A percentile compares a stretch with the other conserved stretches of the same genome.
Conservation (phyloP, 345 rosid species). For the Moricandia moricandioides region DNA sequence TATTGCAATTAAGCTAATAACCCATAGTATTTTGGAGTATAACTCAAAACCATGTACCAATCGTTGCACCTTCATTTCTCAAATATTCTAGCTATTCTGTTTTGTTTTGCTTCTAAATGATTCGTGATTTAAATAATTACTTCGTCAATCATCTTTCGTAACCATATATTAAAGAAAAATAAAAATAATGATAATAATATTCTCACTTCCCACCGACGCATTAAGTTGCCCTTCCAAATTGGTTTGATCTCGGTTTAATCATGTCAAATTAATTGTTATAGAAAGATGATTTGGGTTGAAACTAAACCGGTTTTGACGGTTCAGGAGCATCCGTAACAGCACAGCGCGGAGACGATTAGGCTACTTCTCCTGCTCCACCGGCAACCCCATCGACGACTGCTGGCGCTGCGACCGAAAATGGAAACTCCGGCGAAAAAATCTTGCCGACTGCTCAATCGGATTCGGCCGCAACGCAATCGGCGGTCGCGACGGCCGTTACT, state of each 20-base stretch:
- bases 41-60: neutral
- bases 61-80: neutral
- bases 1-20: neutral
- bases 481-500: slow-evolving; percentile 71
- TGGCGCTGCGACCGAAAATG: slow-evolving; percentile 79
- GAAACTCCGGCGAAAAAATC: slow-evolving; percentile 49
- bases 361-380: slow-evolving; percentile 58
- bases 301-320: slow-evolving; percentile 1
- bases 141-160: neutral
- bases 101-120: neutral
- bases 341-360: slow-evolving; percentile 65
- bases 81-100: neutral
- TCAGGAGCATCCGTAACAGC: slow-evolving; percentile 71
- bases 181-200: too few relatives aligned
- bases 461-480: slow-evolving; percentile 81
- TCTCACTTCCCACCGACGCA: slow-evolving; percentile 26
- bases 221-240: neutral
- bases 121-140: neutral
- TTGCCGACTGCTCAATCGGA: slow-evolving; percentile 69
- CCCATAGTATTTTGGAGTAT: neutral
- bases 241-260: neutral
- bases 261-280: neutral
- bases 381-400: slow-evolving; percentile 83
- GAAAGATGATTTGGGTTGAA: neutral
- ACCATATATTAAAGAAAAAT: too few relatives aligned